A percentile compares a stretch with the other conserved stretches of the same genome.
phyloP scores from a whole-genome alignment of 106 monocot species.

The Platanthera zijinensis region DNA sequence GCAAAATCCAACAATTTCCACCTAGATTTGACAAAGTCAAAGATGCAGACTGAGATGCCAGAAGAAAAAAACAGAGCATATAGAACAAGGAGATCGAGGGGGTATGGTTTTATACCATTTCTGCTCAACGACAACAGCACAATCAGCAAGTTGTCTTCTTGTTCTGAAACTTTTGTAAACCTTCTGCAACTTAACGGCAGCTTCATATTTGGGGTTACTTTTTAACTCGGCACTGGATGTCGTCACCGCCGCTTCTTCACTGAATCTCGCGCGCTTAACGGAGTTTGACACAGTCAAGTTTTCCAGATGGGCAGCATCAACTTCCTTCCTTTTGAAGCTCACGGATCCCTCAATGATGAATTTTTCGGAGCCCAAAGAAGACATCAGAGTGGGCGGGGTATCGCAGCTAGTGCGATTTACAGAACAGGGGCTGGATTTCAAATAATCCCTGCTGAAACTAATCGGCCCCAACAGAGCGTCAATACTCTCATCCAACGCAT shows the following conservation, averaged over 20 bases:
- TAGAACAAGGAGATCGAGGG: neutral
- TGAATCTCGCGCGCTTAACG: constrained; percentile 17
- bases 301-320: constrained; percentile 18
- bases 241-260: constrained; percentile 2
- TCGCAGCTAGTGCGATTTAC: constrained; percentile 29
- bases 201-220: constrained; percentile 46
- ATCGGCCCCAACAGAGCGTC: neutral
- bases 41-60: neutral
- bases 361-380: constrained; percentile 46
- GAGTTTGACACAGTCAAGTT: neutral
- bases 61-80: neutral
- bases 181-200: constrained; percentile 84
- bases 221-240: neutral
- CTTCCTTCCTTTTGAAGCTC: constrained; percentile 45
- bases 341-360: constrained; percentile 41
- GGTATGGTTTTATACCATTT: constrained; percentile 36
- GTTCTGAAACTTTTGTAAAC: constrained; percentile 96
- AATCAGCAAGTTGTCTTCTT: constrained; percentile 89
- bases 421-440: constrained; percentile 16
- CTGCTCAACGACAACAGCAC: constrained; percentile 92
- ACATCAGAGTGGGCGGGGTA: constrained; percentile 17
- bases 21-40: constrained; percentile 25
- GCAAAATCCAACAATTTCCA: constrained; percentile 96
- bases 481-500: neutral
- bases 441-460: neutral